phyloP scores from a whole-genome alignment of 2,329 filamentous ascomycete genomes.

The Lomentospora prolificans region DNA sequence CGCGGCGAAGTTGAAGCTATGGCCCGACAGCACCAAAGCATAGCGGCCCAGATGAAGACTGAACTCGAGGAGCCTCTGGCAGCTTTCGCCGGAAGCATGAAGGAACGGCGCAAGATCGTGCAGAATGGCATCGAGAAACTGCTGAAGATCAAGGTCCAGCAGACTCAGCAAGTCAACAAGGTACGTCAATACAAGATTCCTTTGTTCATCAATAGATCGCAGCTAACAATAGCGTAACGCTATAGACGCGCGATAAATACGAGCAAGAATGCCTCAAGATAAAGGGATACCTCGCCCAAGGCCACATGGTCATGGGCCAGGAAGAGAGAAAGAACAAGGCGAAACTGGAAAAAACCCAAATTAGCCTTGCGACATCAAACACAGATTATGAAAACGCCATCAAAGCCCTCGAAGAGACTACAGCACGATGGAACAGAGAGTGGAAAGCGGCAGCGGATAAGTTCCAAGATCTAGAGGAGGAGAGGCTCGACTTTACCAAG shows the following conservation, averaged over 20 bases:
- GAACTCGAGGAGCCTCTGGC: conserved; percentile 89
- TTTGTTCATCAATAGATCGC: neutral
- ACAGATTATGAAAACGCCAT: conserved; percentile 89
- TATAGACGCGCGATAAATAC: conserved; percentile 77
- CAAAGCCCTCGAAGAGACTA: conserved; percentile 90
- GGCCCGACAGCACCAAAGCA: conserved; percentile 84
- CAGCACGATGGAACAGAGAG: conserved; percentile 89
- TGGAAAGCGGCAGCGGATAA: conserved; percentile 98
- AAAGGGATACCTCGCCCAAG: conserved; percentile 95
- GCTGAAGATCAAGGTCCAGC: conserved; percentile 84
- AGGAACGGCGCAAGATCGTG: conserved; percentile 92
- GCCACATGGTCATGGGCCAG: conserved; percentile 99
- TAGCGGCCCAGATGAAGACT: conserved; percentile 88
- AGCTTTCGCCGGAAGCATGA: conserved; percentile 89
- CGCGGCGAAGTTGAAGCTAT: conserved; percentile 86
- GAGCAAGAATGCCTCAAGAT: conserved; percentile 98
- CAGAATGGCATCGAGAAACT: conserved; percentile 91
- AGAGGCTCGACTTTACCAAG: conserved; percentile 93
- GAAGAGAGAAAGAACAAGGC: conserved; percentile 98
- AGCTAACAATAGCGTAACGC: conserved; percentile 11
- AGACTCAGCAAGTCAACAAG: conserved; percentile 88
- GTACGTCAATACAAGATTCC: conserved; percentile 29
- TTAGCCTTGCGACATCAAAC: conserved; percentile 83
- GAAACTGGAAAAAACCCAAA: conserved; percentile 96
- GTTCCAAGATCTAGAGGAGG: conserved; percentile 97